Evolutionary conservation across 106 monocot species (phyloP), one percentile per base, ranked within the genome.

Genomic region (Phalaenopsis aphrodite): DNA sequence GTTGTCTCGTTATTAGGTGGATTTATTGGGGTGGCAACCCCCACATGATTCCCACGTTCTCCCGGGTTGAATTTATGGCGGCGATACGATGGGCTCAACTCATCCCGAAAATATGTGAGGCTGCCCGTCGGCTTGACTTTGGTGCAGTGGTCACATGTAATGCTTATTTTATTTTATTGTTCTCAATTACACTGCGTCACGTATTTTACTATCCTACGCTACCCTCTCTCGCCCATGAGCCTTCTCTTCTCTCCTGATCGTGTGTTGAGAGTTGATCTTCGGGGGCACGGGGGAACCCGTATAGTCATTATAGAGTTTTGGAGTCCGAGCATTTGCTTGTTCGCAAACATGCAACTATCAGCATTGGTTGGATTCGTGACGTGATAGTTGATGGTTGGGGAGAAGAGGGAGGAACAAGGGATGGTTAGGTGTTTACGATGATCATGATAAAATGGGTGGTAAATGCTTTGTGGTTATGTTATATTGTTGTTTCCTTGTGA

Each of bases 321-420:
- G 30, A 14, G 14, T 71, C 39, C 15, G 39, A 36, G 71, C 8
- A 36, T 36, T 67, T 36, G 30, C 0, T 67, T 9, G 24, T 23
- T 38, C 11, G 72, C 14, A 15, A 5, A 41, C 41, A 11, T 4
- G 38, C 38, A 14, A 38, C 30, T 0, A 0, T 15, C 72, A 41
- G 73, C 75, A 75, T 76, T 76, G 76, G 46, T 6, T 42, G 49
- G 76, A 76, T 76, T 49, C 49, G 49, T 17, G 11, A 11, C 21
- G 41, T 2, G 30, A 24, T 30, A 24, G 18, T 4, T 18, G 42
- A 42, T 14, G 12, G 43, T 18, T 42, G 43, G 2, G 74, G 43
- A 41, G 74, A 5, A 75, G 74, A 18, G 74, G 45, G 18, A 45
- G 74, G 74, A 37, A 24, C 43, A 14, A 37, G 42, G 52, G 6